Evolutionary conservation across 2,329 filamentous ascomycete species (phyloP), one percentile per base, ranked within the genome.

Genomic region (Claviceps monticola): DNA sequence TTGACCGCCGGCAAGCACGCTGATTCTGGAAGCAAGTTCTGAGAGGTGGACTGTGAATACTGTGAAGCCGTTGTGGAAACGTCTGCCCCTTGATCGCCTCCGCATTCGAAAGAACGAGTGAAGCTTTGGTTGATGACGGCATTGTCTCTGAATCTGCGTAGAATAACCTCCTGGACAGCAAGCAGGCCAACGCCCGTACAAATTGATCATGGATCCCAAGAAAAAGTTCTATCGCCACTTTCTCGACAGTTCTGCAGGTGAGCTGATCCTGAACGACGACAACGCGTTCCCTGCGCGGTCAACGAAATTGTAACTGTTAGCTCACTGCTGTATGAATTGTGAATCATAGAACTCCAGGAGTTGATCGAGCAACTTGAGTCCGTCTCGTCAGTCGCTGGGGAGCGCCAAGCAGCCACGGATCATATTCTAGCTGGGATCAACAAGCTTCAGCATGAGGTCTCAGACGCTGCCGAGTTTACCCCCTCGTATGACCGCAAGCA

Each of bases 401-500:
- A 93, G 66, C 84, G 88, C 44, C 80, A 85, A 56, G 84, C 91
- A 64, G 87, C 87, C 49, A 81, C 86, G 46, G 89, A 95, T 58
- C 79, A 86, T 60, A 84, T 89, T 58, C 75, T 95, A 14, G 82
- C 85, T 16, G 80, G 81, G 55, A 93, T 97, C 60, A 83, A 86
- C 34, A 79, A 81, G 53, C 75, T 97, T 16, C 89, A 88, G 1
- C 85, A 84, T 56, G 84, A 93, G 60, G 86, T 96, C 41, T 84
- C 87, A 58, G 89, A 96, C 68, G 86, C 87, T 0, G 80, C 85
- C 1, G 82, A 83, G 52, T 88, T 84, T 58, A 80, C 95, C 16
- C 89, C 93, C 2, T 82, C 88, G 7, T 94, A 96, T 64, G 93
- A 97, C 61, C 88, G 93, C 65, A 81, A 87, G 59, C 84, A 85